A percentile compares a stretch with the other conserved stretches of the same genome.
phyloP scores from a whole-genome alignment of 2,329 filamentous ascomycete species.

The Neoascochyta sp. region DNA sequence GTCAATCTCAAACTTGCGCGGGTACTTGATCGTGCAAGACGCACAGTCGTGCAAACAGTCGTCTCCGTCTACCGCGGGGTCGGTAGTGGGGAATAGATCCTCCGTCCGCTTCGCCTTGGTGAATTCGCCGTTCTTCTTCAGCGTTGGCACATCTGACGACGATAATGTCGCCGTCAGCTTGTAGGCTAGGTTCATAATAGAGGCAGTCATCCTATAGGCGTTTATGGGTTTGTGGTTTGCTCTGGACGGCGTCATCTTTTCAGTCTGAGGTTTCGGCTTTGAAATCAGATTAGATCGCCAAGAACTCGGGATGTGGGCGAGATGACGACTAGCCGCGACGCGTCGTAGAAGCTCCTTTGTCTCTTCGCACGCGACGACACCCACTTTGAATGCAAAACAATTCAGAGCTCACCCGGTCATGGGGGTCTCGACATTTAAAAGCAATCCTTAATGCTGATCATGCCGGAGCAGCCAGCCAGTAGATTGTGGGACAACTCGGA shows the following conservation, averaged over 20 bases:
- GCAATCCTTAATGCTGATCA: too few species aligned
- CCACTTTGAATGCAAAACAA: too few species aligned
- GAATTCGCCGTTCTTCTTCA: constrained; percentile 43
- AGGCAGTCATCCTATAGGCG: constrained; percentile 37
- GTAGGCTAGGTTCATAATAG: constrained; percentile 37
- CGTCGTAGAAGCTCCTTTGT: too few species aligned
- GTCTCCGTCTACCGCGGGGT: constrained; percentile 76
- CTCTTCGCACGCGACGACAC: too few species aligned
- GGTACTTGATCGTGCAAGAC: constrained; percentile 74
- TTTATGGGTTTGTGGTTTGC: constrained; percentile 23
- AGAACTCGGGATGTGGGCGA: constrained; percentile 29
- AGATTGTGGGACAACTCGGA: too few species aligned
- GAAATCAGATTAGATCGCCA: constrained; percentile 39
- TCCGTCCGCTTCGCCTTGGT: constrained; percentile 45
- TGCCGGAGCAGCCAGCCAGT: too few species aligned
- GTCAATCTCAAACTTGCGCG: constrained; percentile 69
- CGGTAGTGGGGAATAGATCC: constrained; percentile 69
- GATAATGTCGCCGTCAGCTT: constrained; percentile 33
- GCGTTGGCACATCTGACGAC: constrained; percentile 27
- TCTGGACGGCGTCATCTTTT: constrained; percentile 18
- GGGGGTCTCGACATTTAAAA: too few species aligned
- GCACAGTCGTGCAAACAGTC: constrained; percentile 87
- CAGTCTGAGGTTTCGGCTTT: constrained; percentile 9
- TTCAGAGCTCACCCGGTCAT: too few species aligned
- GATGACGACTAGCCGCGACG: constrained; percentile 9